Evolutionary conservation across 2,329 filamentous ascomycete genomes (phyloP).

Genomic region (Blumeria graminis): DNA sequence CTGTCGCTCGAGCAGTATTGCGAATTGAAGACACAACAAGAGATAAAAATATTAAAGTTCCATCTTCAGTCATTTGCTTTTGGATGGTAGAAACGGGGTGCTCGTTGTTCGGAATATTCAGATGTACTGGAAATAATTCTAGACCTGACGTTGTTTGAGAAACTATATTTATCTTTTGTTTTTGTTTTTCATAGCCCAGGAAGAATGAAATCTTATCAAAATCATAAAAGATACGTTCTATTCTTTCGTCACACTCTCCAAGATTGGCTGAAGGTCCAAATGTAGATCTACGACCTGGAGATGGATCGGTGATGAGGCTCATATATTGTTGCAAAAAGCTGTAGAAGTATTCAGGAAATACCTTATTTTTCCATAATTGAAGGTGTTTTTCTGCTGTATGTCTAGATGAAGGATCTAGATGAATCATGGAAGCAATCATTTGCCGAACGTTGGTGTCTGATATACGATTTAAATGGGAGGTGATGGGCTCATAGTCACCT

Average conservation of each 20-base stretch:
- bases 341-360: slow-evolving; percentile 93
- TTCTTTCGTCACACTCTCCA: slow-evolving; percentile 76
- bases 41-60: slow-evolving; percentile 76
- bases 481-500: slow-evolving; percentile 73
- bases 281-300: slow-evolving; percentile 49
- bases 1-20: slow-evolving; percentile 72
- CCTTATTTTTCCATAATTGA: slow-evolving; percentile 73
- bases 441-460: slow-evolving; percentile 69
- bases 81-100: slow-evolving; percentile 38
- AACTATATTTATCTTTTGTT: slow-evolving; percentile 12
- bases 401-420: slow-evolving; percentile 71
- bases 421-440: slow-evolving; percentile 88
- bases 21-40: slow-evolving; percentile 71
- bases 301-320: slow-evolving; percentile 80
- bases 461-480: slow-evolving; percentile 62
- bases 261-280: slow-evolving; percentile 46
- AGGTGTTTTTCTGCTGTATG: slow-evolving; percentile 89
- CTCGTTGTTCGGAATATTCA: slow-evolving; percentile 71
- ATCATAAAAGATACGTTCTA: slow-evolving; percentile 77
- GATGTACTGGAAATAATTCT: slow-evolving; percentile 51
- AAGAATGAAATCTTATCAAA: slow-evolving; percentile 98
- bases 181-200: slow-evolving; percentile 42
- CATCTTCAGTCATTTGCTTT: slow-evolving; percentile 51
- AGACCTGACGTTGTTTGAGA: slow-evolving; percentile 26
- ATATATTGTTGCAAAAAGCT: slow-evolving; percentile 95